A percentile compares a stretch with the other conserved stretches of the same genome.
phyloP scores from a whole-genome alignment of 345 rosid species.

The Linum tenue region DNA sequence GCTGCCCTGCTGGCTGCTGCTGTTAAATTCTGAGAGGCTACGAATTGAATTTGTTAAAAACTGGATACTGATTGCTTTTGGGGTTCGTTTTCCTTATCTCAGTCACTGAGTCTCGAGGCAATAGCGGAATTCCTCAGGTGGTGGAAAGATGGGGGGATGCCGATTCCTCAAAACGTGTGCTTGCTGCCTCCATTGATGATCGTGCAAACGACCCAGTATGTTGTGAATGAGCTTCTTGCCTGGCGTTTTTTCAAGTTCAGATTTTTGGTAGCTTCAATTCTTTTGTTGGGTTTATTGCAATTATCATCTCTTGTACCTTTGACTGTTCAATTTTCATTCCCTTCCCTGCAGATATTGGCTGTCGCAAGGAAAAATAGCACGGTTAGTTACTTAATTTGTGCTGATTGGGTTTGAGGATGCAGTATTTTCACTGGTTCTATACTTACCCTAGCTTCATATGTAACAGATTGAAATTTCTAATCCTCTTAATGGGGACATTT shows the following conservation, averaged over 20 bases:
- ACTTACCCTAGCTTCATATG: conserved; percentile 30
- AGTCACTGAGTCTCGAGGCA: conserved; percentile 68
- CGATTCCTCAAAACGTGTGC: conserved; percentile 49
- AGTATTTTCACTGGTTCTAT: not conserved
- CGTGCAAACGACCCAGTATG: conserved; percentile 45
- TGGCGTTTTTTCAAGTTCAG: not conserved
- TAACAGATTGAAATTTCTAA: conserved; percentile 24
- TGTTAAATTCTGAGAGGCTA: not conserved
- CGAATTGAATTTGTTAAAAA: not conserved
- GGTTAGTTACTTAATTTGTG: conserved; percentile 34
- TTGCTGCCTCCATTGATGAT: conserved; percentile 71
- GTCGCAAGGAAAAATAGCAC: conserved; percentile 75
- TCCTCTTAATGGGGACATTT: not conserved
- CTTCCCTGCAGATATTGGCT: conserved; percentile 56
- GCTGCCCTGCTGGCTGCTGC: not conserved
- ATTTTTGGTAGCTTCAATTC: not conserved
- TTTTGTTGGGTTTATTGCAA: not conserved
- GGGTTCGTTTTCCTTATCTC: not conserved
- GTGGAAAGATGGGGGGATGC: conserved; percentile 90
- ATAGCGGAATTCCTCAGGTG: conserved; percentile 46
- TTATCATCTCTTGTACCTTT: not conserved
- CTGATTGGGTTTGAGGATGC: not conserved
- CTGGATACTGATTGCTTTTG: not conserved
- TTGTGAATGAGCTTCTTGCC: not conserved
- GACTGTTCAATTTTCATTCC: not conserved